Evolutionary conservation across 2,329 filamentous ascomycete species (phyloP), one percentile per base, ranked within the genome.

Genomic region (Fusarium luffae): DNA sequence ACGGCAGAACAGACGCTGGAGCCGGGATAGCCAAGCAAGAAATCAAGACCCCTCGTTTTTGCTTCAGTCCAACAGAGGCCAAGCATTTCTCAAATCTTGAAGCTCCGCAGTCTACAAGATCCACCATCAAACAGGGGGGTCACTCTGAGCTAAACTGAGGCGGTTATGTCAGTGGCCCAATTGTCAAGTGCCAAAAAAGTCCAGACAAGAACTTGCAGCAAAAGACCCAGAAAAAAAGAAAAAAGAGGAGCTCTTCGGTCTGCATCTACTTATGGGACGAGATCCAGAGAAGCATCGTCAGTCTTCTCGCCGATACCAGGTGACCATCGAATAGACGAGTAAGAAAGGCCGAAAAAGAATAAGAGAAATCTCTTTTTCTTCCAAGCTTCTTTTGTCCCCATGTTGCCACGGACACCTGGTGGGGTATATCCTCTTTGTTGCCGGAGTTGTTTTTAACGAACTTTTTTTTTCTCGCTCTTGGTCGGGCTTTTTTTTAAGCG

Each of bases 381-480:
- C 34, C 47, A 58, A 59, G 54, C 49, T 57, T 57, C 54, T n/a
- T 54, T 54, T 7, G 28, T 65, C 66, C 69, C 69, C 57, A 34
- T 68, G 69, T 75, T 75, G 69, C 68, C 70, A 73, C 67, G 65
- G 66, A 16, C 66, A 68, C 56, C 56, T 70, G 60, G 66, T 74
- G 72, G 70, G 64, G 74, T 65, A 48, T 46, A 23, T 69, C 28
- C 32, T 43, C 25, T 28, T 43, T 43, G 19, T 54, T 46, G 5
- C 25, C 34, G 46, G 34, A n/a, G 41, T 19, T 37, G 46, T n/a
- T n/a, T 21, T 54, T 32, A 30, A 52, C 52, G 28, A 42, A 32
- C 55, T 25, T 40, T 57, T 70, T 70, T 70, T 51, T 64, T 41
- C 44, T 32, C 44, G 54, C 34, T 37, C 34, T 37, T 37, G 18